Evolutionary conservation across 352 stramenopile genomes (phyloP), one percentile per base, ranked within the genome.

Genomic region (Phytophthora colocasiae): DNA sequence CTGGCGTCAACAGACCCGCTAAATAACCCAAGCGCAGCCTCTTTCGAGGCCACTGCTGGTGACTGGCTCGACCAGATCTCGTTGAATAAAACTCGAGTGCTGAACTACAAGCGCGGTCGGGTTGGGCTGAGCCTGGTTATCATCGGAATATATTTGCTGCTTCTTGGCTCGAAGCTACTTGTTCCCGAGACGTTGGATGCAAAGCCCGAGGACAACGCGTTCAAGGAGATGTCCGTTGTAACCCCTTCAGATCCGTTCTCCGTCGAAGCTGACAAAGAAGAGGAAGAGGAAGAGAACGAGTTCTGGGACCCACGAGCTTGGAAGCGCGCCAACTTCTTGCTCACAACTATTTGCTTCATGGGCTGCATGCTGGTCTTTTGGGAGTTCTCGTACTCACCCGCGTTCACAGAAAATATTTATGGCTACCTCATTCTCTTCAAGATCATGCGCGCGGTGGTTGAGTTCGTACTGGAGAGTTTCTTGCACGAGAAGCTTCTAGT

Each of bases 321-420:
- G 90, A 99, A 98, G 67, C 81, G 93, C 19, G 81, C 82, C 34
- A 97, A 98, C 58, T 86, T 98, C n/a, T 52, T 98, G 34, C 80
- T 97, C 29, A 78, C 81, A 9, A 90, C 87, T 1, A 58, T 98
- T n/a, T 75, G 63, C 15, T 87, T 98, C 58, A 87, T 98, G 78
- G 75, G 77, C 29, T 58, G 89, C 14, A 76, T 99, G 51, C 77
- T 99, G n/a, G 77, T 96, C 39, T 78, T 98, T n/a, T 98, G 93
- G 81, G 97, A 99, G 71, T 98, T 99, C 63, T 98, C 92, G 8
- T 99, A 99, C 81, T 99, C 95, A 24, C 59, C 85, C 15, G 64
- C 72, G 17, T 99, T 99, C 59, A 94, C 91, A 8, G 75, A 80
- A 38, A 90, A 98, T 57, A 96, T 98, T 53, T 98, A 98, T 69